A percentile compares a stretch with the other conserved stretches of the same genome.
Conservation (phyloP, 1,284 basidiomycete species). For the Golubevia sp. region DNA sequence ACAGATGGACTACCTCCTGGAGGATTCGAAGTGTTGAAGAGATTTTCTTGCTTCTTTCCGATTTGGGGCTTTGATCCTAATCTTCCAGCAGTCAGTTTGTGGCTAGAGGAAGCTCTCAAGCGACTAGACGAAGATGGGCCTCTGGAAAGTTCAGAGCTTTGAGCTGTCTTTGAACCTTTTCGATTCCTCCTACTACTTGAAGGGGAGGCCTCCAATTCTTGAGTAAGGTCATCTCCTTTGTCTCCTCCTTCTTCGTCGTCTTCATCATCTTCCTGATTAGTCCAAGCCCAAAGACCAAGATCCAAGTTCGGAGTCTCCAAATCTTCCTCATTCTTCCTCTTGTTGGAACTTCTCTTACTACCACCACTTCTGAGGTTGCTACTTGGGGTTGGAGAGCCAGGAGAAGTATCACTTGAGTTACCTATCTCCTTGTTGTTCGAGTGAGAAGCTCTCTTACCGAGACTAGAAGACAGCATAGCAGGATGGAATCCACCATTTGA, state of each 20-base stretch:
- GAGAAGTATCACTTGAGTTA: slow-evolving; percentile 31
- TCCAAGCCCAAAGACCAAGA: background rate
- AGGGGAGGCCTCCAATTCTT: slow-evolving; percentile 2
- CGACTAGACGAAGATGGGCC: background rate
- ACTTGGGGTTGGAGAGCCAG: slow-evolving; percentile 20
- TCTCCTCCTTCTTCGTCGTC: slow-evolving; percentile 18
- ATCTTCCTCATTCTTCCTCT: background rate
- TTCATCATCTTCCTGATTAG: background rate
- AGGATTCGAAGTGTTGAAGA: background rate
- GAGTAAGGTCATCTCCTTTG: slow-evolving; percentile 14
- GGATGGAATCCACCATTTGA: slow-evolving; percentile 24
- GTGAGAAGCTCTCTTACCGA: slow-evolving; percentile 8
- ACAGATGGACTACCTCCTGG: background rate
- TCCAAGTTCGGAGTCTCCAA: background rate
- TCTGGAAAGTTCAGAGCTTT: background rate
- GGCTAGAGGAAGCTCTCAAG: background rate
- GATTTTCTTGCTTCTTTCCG: background rate
- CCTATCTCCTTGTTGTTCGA: slow-evolving; percentile 9
- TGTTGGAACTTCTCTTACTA: background rate
- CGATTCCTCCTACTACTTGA: background rate
- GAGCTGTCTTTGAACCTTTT: background rate
- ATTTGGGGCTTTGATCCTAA: background rate
- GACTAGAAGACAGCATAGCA: slow-evolving; percentile 30
- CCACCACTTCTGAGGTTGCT: background rate
- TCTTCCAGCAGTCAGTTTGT: background rate